phyloP scores from a whole-genome alignment of 2,329 filamentous ascomycete species.

The Pseudogymnoascus sp. region DNA sequence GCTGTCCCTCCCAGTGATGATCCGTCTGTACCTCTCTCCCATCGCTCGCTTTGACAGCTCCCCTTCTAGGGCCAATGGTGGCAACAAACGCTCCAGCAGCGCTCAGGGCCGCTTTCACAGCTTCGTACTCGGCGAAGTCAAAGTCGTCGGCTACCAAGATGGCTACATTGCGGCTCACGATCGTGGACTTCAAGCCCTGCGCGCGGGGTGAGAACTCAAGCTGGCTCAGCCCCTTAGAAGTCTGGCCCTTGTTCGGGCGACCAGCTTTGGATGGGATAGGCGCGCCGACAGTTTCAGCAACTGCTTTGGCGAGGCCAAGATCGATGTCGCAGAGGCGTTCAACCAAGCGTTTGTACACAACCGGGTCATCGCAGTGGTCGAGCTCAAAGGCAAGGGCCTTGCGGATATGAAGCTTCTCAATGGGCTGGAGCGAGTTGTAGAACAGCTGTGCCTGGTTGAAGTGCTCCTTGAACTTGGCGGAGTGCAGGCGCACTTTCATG shows the following conservation, averaged over 20 bases:
- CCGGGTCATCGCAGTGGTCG: constrained; percentile 71
- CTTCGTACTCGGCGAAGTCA: constrained; percentile 56
- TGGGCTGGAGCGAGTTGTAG: constrained; percentile 64
- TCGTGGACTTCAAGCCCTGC: constrained; percentile 46
- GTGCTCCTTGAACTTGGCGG: constrained; percentile 70
- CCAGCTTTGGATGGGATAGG: constrained; percentile 45
- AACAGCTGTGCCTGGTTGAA: constrained; percentile 73
- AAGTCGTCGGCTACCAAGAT: constrained; percentile 74
- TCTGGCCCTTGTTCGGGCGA: constrained; percentile 57
- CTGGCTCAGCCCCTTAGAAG: constrained; percentile 60
- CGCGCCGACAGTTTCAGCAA: constrained; percentile 63
- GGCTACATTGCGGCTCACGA: constrained; percentile 62
- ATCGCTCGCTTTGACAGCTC: constrained; percentile 44
- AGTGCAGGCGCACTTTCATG: constrained; percentile 61
- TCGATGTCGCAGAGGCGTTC: constrained; percentile 66
- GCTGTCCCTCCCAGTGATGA: constrained; percentile 72
- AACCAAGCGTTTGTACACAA: constrained; percentile 65
- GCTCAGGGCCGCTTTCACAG: constrained; percentile 54
- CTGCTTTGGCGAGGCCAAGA: constrained; percentile 56
- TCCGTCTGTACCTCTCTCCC: constrained; percentile 54
- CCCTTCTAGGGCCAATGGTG: constrained; percentile 62
- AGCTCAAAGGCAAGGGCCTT: constrained; percentile 61
- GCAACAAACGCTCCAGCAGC: constrained; percentile 59
- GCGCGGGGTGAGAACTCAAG: constrained; percentile 52
- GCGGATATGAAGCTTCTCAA: constrained; percentile 57